Base-by-base conservation (phyloP, 495 filamentous ascomycete species). In the Penicillium herquei region DNA sequence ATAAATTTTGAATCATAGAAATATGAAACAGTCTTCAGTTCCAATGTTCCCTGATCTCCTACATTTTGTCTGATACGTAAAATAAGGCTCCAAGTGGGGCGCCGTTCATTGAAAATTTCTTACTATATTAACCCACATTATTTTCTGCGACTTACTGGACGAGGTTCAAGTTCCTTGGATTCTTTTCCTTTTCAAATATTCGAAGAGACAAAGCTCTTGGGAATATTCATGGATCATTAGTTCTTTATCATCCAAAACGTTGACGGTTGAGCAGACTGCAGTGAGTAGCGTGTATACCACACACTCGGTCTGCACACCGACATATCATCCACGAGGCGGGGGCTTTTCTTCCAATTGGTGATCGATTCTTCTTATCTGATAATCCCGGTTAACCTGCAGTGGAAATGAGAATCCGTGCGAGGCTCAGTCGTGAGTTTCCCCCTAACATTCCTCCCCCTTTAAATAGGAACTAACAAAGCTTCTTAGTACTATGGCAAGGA, bases 401-500 rank as follows among this genome's bases (percentile, higher is more conserved):
- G 18, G 1, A 9, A 26, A 49, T 49, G 46, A 21, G 12, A 49
- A 18, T 49, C 17, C n/a, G 31, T 17, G 8, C n/a, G 17, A 26
- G 33, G 7, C 14, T 49, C 30, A 26, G 8, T 6, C 34, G 46
- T 49, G 18, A 3, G 46, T 35, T 12, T 49, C 12, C 6, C 33
- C 6, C 4, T 34, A 8, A 13, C 26, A 32, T 26, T 31, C 0
- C 37, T 17, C 13, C 4, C 13, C 32, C 26, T 49, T 32, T 32
- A 37, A n/a, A 9, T 26, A 26, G 21, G 1, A 26, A 1, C 45
- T 48, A 49, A 35, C 47, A 34, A 17, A 21, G 9, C 18, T n/a
- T 30, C 26, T 13, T 57, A 34, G 62, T 52, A 50, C 47, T 51
- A 26, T 67, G 57, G 59, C 55, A 43, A 46, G 58, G 52, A 39